Evolutionary conservation across 73 alveolate genomes (phyloP).

Genomic region (Paramecium sonneborni): DNA sequence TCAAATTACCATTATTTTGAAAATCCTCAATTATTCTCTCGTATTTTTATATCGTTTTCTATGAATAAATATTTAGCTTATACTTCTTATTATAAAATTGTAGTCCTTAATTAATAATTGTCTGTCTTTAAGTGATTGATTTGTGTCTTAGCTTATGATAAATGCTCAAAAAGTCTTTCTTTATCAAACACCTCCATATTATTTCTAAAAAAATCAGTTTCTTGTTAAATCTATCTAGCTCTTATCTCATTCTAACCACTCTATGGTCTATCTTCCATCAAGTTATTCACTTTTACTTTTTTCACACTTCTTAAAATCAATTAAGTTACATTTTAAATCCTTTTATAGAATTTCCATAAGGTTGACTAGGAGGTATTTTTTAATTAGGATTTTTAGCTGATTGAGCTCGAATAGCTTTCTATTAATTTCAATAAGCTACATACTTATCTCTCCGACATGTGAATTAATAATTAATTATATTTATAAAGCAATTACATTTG

Average conservation of each 20-base stretch:
- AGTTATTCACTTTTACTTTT: conserved; percentile 4
- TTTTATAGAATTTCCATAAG: conserved; percentile 19
- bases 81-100: conserved; percentile 27
- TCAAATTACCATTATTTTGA: conserved; percentile 49
- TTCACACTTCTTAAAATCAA: not conserved
- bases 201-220: conserved; percentile 49
- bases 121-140: not conserved
- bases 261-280: conserved; percentile 43
- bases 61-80: not conserved
- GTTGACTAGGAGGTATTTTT: not conserved
- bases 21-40: conserved; percentile 54
- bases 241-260: conserved; percentile 22
- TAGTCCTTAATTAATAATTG: conserved; percentile 36
- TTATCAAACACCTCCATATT: conserved; percentile 53
- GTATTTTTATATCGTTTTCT: conserved; percentile 35
- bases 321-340: conserved; percentile 52
- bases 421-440: not conserved
- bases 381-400: conserved; percentile 37
- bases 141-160: not conserved
- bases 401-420: conserved; percentile 26
- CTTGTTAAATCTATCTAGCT: not conserved
- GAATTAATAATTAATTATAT: not conserved
- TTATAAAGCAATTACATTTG: not conserved
- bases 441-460: conserved; percentile 32
- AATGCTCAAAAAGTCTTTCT: conserved; percentile 43